Conservation (phyloP, 345 rosid genomes). For the Orychophragmus violaceus region DNA sequence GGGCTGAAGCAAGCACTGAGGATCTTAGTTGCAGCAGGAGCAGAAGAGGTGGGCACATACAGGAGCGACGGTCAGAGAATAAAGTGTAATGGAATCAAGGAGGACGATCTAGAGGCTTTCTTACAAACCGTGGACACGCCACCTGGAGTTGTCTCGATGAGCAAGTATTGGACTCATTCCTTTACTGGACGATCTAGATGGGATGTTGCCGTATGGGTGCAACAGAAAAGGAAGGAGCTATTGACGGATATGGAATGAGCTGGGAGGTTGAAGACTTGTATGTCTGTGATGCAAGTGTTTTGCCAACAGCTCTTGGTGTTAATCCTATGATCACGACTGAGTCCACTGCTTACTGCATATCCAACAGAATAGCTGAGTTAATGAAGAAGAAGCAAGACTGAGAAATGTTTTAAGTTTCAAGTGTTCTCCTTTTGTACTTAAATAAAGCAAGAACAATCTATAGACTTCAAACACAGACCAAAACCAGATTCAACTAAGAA, state of each 20-base stretch:
- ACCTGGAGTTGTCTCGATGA: slow-evolving; percentile 42
- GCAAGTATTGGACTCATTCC: slow-evolving; percentile 41
- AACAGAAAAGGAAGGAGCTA: slow-evolving; percentile 44
- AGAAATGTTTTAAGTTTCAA: neutral
- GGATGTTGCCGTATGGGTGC: slow-evolving; percentile 76
- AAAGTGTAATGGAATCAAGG: slow-evolving; percentile 38
- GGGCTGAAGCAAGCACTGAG: slow-evolving; percentile 61
- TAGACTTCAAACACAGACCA: neutral
- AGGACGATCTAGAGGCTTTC: slow-evolving; percentile 42
- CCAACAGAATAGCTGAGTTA: slow-evolving; percentile 20
- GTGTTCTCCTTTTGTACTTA: neutral
- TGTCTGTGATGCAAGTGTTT: slow-evolving; percentile 44
- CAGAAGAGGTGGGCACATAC: slow-evolving; percentile 67
- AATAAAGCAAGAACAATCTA: neutral
- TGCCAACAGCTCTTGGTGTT: slow-evolving; percentile 38
- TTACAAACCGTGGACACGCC: slow-evolving; percentile 31
- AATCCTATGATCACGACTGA: slow-evolving; percentile 57
- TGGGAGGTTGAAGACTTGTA: slow-evolving; percentile 50
- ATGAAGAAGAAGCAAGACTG: neutral
- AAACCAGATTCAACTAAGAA: neutral
- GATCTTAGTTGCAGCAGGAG: slow-evolving; percentile 73
- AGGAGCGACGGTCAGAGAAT: slow-evolving; percentile 62
- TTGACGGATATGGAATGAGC: slow-evolving; percentile 52
- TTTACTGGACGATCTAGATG: slow-evolving; percentile 62
- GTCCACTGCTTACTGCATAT: slow-evolving; percentile 48